Percentiles rank a stretch among this genome's conserved stretches.
Evolutionary conservation across 805 yeast species (phyloP).

Genomic region (Komagataella kurtzmanii): DNA sequence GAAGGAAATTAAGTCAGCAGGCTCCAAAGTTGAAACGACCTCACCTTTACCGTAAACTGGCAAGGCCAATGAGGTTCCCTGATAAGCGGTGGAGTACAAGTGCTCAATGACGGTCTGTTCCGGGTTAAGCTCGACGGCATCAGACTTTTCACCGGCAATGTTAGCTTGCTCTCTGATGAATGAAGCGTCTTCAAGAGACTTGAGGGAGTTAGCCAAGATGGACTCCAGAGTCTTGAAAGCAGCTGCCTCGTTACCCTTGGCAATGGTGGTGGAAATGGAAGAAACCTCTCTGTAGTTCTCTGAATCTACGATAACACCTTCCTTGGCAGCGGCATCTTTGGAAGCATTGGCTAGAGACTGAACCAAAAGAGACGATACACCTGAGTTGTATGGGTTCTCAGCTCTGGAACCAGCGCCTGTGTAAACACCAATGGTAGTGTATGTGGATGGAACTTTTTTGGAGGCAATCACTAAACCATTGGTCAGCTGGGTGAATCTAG

Average conservation of each 20-base stretch:
- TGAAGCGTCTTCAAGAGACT: slow-evolving; percentile 26
- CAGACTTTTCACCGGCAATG: slow-evolving; percentile 31
- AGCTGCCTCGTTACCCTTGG: slow-evolving; percentile 35
- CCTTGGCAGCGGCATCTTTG: slow-evolving; percentile 19
- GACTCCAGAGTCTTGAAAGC: slow-evolving; percentile 22
- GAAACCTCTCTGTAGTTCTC: slow-evolving; percentile 50
- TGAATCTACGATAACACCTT: slow-evolving; percentile 46
- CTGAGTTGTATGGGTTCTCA: slow-evolving; percentile 73
- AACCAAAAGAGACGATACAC: slow-evolving; percentile 58
- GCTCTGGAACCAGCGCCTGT: slow-evolving; percentile 69
- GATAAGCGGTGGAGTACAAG: slow-evolving; percentile 75
- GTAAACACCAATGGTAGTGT: slow-evolving; percentile 58
- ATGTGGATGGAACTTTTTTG: slow-evolving; percentile 42
- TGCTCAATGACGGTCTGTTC: slow-evolving; percentile 55
- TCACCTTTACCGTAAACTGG: slow-evolving; percentile 70
- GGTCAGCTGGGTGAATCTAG: slow-evolving; percentile 57
- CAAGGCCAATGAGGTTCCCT: slow-evolving; percentile 67
- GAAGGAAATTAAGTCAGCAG: slow-evolving; percentile 44
- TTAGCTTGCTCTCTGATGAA: slow-evolving; percentile 31
- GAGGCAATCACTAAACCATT: slow-evolving; percentile 69
- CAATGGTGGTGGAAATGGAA: slow-evolving; percentile 52
- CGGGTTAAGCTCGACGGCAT: slow-evolving; percentile 41
- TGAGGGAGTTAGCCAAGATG: slow-evolving; percentile 16
- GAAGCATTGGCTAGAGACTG: slow-evolving; percentile 27
- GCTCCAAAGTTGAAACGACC: slow-evolving; percentile 41